Evolutionary conservation across 208 protist species (phyloP), one percentile per base, ranked within the genome.

Genomic region (Lotmaria passim): DNA sequence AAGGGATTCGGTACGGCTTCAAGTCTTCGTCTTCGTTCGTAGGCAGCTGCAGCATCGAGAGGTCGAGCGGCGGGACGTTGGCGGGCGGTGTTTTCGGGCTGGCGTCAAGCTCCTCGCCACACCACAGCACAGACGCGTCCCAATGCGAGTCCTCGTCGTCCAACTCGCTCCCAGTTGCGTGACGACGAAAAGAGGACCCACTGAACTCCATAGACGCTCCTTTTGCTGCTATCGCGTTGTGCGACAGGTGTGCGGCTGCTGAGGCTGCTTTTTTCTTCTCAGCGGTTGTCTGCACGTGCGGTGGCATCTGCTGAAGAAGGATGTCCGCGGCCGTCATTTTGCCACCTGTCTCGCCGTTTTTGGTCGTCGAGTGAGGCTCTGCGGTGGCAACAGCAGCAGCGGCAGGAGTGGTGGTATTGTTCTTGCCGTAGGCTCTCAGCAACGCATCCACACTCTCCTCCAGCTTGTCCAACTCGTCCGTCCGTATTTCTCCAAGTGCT

Each of bases 371-470:
- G 6, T 15, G 7, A 8, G 34, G 17, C 2, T 19, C 30, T 15
- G 41, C 47, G n/a, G 43, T 33, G 5, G 14, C 31, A 4, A 46
- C 41, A 46, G 41, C 41, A 7, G 50, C 24, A 12, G 50, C 11
- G 30, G 7, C n/a, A 4, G 50, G 6, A 23, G 50, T n/a, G 17
- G 53, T 26, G 5, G 33, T 26, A 36, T 17, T 26, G 15, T 5
- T 36, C 47, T 38, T 67, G 43, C 60, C 41, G 69, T 75, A 75
- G 8, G 23, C 48, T 50, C 38, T 62, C 10, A 75, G 47, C 7
- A 75, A 31, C 1, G 69, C 69, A 19, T 75, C 47, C 30, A 75
- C 26, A 43, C 60, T 75, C 51, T 75, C 26, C 31, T 75, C 69
- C 1, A 75, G 60, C 39, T 62, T 75, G 69, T 68, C 69, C 8